Percentiles rank a stretch among this genome's conserved stretches.
phyloP scores from a whole-genome alignment of 805 yeast genomes.

The Dipodascus albidus region DNA sequence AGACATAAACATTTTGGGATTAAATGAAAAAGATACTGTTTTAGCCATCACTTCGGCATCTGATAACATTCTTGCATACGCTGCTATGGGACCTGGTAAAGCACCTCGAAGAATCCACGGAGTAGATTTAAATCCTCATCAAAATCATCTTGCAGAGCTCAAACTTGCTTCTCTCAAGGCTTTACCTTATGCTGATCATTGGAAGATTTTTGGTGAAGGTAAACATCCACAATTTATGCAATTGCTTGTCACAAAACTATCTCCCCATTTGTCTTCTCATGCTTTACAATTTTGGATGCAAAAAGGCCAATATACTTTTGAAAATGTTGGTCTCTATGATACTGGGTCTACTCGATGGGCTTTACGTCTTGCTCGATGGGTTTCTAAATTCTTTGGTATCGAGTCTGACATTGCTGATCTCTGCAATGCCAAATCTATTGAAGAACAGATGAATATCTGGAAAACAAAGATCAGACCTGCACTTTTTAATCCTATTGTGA shows the following conservation, averaged over 20 bases:
- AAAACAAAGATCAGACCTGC: conserved; percentile 50
- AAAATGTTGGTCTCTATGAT: conserved; percentile 52
- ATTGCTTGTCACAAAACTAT: conserved; percentile 42
- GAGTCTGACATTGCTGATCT: conserved; percentile 39
- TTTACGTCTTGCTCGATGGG: conserved; percentile 48
- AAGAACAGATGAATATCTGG: conserved; percentile 60
- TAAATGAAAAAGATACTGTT: conserved; percentile 55
- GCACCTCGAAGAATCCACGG: conserved; percentile 75
- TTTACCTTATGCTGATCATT: conserved; percentile 45
- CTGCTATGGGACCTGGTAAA: conserved; percentile 40
- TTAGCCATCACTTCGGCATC: conserved; percentile 82
- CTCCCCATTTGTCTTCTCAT: conserved; percentile 65
- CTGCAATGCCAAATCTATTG: conserved; percentile 44
- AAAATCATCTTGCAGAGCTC: conserved; percentile 68
- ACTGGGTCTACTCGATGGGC: conserved; percentile 89
- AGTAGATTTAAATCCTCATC: conserved; percentile 75
- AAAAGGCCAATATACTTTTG: conserved; percentile 49
- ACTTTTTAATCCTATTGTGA: conserved; percentile 57
- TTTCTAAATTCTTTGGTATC: conserved; percentile 44
- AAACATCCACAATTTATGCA: conserved; percentile 41
- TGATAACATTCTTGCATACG: conserved; percentile 67
- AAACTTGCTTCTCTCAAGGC: conserved; percentile 61
- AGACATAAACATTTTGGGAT: conserved; percentile 54
- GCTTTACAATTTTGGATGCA: conserved; percentile 74
- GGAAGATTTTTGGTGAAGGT: conserved; percentile 74